phyloP scores from a whole-genome alignment of 2,329 filamentous ascomycete genomes.

The Penicillium fuscoglaucum region DNA sequence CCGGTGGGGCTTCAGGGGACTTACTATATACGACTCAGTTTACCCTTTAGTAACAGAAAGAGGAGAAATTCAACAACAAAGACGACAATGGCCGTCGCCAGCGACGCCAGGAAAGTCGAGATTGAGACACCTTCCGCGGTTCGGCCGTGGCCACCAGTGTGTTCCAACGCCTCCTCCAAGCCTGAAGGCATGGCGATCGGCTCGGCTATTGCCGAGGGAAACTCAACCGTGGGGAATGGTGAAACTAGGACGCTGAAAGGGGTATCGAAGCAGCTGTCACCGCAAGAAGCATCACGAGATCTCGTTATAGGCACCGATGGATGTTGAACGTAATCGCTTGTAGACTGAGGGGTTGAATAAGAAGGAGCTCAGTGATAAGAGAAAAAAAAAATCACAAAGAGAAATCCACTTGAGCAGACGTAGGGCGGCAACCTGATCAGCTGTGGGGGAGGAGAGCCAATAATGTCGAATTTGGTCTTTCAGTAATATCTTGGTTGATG shows the following conservation, averaged over 20 bases:
- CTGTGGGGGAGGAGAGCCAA: conserved; percentile 14
- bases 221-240: not conserved
- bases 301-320: not conserved
- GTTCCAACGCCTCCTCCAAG: conserved; percentile 38
- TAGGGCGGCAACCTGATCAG: conserved; percentile 20
- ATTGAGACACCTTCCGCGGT: conserved; percentile 40
- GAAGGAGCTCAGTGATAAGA: not conserved
- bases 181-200: conserved; percentile 27
- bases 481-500: conserved; percentile 23
- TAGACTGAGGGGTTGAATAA: not conserved
- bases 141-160: conserved; percentile 38
- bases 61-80: conserved; percentile 64
- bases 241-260: conserved; percentile 2
- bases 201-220: conserved; percentile 7
- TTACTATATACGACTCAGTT: conserved; percentile 79
- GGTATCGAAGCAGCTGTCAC: not conserved
- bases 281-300: conserved; percentile 4
- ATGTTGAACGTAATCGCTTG: not conserved
- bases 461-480: not conserved
- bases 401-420: conserved; percentile 2
- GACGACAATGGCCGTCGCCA: conserved; percentile 62
- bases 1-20: conserved; percentile 32
- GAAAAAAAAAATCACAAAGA: conserved; percentile 1
- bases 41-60: conserved; percentile 77
- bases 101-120: conserved; percentile 63